phyloP scores from a whole-genome alignment of 2,329 filamentous ascomycete genomes.

The Fusarium abutilonis region DNA sequence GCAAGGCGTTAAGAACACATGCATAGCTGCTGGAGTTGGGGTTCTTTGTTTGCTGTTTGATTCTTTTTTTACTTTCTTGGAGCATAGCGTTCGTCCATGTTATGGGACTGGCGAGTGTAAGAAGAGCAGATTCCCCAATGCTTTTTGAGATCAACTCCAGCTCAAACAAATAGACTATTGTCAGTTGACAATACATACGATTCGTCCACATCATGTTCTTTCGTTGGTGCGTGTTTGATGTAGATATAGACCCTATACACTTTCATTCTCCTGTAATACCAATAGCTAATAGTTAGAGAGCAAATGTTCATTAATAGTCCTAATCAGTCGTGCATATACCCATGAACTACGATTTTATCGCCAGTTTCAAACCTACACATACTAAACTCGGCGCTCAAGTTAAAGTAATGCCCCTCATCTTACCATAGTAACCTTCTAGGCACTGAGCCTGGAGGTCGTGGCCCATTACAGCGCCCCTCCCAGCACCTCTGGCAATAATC shows the following conservation, averaged over 20 bases:
- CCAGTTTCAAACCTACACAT: neutral
- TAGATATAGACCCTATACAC: neutral
- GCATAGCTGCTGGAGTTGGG: conserved; percentile 39
- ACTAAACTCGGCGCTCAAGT: neutral
- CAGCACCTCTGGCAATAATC: conserved; percentile 42
- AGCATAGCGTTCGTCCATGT: conserved; percentile 16
- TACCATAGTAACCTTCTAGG: conserved; percentile 27
- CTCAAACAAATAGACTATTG: conserved; percentile 22
- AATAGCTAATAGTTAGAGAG: conserved; percentile 11
- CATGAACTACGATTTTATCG: neutral
- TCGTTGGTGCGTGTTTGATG: neutral
- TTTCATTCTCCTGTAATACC: conserved; percentile 7
- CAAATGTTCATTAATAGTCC: conserved; percentile 6
- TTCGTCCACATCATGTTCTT: conserved; percentile 2
- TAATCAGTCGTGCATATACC: neutral
- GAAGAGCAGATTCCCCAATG: conserved; percentile 23
- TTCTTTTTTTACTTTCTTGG: conserved; percentile 21
- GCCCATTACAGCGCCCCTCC: conserved; percentile 35
- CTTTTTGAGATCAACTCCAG: conserved; percentile 18
- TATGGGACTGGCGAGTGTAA: conserved; percentile 28
- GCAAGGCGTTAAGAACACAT: conserved; percentile 41
- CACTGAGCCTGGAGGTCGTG: conserved; percentile 26
- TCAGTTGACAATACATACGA: conserved; percentile 8
- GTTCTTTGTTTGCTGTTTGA: conserved; percentile 22
- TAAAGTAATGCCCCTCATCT: neutral